Conservation (phyloP, 768 basidiomycete species). For the Leccinellum albellum region DNA sequence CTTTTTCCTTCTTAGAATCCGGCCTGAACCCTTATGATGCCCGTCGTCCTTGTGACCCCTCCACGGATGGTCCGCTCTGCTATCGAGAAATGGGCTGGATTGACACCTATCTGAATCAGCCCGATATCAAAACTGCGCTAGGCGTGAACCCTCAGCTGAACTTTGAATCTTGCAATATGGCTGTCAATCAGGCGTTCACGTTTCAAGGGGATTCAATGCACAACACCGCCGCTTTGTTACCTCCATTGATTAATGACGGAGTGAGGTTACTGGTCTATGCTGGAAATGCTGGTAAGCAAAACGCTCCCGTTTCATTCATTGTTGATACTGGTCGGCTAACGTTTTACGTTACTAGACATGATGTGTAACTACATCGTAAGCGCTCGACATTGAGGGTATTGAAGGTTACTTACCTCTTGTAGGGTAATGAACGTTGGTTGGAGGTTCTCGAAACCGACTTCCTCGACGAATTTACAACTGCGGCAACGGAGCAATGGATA, state of each 20-base stretch:
- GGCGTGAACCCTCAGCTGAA: slow-evolving; percentile 59
- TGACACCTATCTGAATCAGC: slow-evolving; percentile 82
- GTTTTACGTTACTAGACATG: slow-evolving; percentile 48
- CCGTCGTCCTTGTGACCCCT: slow-evolving; percentile 66
- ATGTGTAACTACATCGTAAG: slow-evolving; percentile 83
- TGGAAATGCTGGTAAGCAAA: slow-evolving; percentile 66
- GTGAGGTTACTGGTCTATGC: slow-evolving; percentile 87
- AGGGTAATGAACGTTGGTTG: slow-evolving; percentile 81
- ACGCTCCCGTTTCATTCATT: neutral
- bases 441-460: slow-evolving; percentile 58
- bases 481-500: slow-evolving; percentile 53
- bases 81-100: slow-evolving; percentile 83
- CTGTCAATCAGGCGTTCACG: slow-evolving; percentile 77
- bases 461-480: slow-evolving; percentile 53
- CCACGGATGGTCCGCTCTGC: slow-evolving; percentile 69
- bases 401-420: neutral
- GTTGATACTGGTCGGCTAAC: slow-evolving; percentile 10
- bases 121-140: slow-evolving; percentile 71
- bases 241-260: slow-evolving; percentile 78
- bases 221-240: slow-evolving; percentile 74
- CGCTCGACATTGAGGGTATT: neutral
- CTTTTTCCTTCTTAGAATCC: slow-evolving; percentile 39
- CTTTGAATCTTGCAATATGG: slow-evolving; percentile 73
- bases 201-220: slow-evolving; percentile 85
- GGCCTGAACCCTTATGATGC: slow-evolving; percentile 90